Evolutionary conservation across 1,284 basidiomycete genomes (phyloP), one percentile per base, ranked within the genome.

Genomic region (Spongispora temasekensis): DNA sequence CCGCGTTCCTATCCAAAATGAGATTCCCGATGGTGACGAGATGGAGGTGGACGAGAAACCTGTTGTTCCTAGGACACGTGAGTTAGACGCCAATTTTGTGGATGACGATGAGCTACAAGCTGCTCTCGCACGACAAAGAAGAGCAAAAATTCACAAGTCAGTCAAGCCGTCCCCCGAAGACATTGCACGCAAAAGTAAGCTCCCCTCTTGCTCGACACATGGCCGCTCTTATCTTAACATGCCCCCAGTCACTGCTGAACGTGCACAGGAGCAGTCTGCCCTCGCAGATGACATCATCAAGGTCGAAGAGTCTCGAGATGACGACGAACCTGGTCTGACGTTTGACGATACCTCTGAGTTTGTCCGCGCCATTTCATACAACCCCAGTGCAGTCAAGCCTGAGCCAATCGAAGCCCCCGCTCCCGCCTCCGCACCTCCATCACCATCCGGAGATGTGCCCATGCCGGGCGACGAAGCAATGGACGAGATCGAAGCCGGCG

Each of bases 291-390:
- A 81, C 31, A 72, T 78, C 13, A 79, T 86, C 58, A 87, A 88
- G 56, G 77, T 83, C 9, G 89, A 89, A 62, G 87, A 86, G 2
- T 86, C 85, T 55, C 86, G 85, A 2, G 84, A 81, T 23, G 84
- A 84, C 53, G 83, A 80, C 25, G 76, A 79, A 60, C 78, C 79
- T 23, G 85, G 88, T 23, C 81, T 99, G 34, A 93, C 91, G 0
- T 96, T 99, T 62, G 97, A 99, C 72, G 95, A 98, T 68, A 99
- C 97, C 0, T 94, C 94, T 19, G 96, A 98, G 74, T 99, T 99
- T 68, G 93, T 99, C 27, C 88, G 95, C 17, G 89, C 93, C 42
- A 94, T 99, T 65, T 87, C 88, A 0, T 84, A 84, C 65, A 85
- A 86, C 63, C 85, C 85, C 1, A 72, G 82, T 1, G 70, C 72